Base-by-base conservation (phyloP, 2,329 filamentous ascomycete genomes). In the Penicillium sp. region DNA sequence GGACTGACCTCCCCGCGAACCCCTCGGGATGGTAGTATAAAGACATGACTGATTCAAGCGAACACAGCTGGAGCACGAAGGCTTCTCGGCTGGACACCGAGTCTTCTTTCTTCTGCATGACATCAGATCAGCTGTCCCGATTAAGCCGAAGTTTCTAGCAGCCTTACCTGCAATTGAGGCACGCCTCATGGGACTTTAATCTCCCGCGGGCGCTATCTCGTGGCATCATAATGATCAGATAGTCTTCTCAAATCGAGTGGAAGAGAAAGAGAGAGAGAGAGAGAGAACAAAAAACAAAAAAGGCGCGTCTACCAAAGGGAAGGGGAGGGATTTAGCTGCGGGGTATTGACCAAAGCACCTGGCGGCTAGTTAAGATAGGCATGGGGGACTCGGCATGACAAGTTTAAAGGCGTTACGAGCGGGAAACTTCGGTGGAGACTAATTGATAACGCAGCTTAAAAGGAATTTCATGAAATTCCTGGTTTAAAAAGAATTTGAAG, bases 51-150 rank as follows among this genome's bases (percentile, higher is more conserved):
- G 79, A 46, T 75, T 75, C 8, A 81, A 70, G 14, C 79, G 76
- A 10, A 76, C 69, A 60, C 79, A 81, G 60, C 77, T 80, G 9
- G 79, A 81, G 54, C 79, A 81, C 1, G 76, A 72, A 5, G 79
- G 79, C 60, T 77, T 79, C 63, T 81, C 79, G 6, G 78, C 79
- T 0, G 79, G 79, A 61, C 79, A 81, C 32, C 79, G 75, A 2
- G 76, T 80, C 62, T 81, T 81, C 61, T 81, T 81, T 49, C 78
- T 67, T 63, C 78, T 76, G 50, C 45, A 29, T 16, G 43, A 46
- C 36, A 53, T 66, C 41, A 65, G 54, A 41, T 34, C 9, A n/a
- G 13, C 4, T n/a, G 29, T 11, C 16, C 6, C 36, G 21, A 3
- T 11, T 14, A 36, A 14, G 11, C 11, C 31, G 13, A 16, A 4